phyloP scores from a whole-genome alignment of 805 yeast species.

The Zygosaccharomyces gambellarensis region DNA sequence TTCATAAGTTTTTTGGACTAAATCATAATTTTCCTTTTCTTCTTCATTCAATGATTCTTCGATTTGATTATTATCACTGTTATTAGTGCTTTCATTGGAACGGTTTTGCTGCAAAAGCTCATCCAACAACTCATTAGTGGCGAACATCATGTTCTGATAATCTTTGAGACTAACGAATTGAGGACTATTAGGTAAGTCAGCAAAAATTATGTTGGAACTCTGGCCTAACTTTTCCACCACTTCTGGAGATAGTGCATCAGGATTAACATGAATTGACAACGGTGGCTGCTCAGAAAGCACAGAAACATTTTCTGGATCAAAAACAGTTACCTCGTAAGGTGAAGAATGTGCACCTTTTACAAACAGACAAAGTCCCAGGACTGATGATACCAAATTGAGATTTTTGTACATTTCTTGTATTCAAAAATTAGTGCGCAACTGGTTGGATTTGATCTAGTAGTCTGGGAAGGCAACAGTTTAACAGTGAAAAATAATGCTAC shows the following conservation, averaged over 20 bases:
- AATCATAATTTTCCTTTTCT: conserved; percentile 3
- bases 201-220: conserved; percentile 26
- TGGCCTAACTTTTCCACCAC: conserved; percentile 18
- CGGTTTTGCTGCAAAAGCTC: conserved; percentile 5
- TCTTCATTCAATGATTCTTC: conserved; percentile 13
- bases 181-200: conserved; percentile 27
- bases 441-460: neutral
- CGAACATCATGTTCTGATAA: conserved; percentile 13
- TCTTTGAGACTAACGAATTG: conserved; percentile 26
- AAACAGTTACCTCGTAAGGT: neutral
- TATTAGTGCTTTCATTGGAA: conserved; percentile 5
- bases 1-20: neutral
- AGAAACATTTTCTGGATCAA: neutral
- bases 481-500: neutral
- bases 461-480: neutral
- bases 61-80: conserved; percentile 12
- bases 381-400: neutral
- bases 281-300: conserved; percentile 1
- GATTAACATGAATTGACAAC: conserved; percentile 14
- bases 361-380: neutral
- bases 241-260: conserved; percentile 19
- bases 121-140: conserved; percentile 10
- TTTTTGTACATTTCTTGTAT: neutral
- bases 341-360: neutral
- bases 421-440: neutral